phyloP scores from a whole-genome alignment of 371 early-diverging fungal species.

The Parasitella parasitica region DNA sequence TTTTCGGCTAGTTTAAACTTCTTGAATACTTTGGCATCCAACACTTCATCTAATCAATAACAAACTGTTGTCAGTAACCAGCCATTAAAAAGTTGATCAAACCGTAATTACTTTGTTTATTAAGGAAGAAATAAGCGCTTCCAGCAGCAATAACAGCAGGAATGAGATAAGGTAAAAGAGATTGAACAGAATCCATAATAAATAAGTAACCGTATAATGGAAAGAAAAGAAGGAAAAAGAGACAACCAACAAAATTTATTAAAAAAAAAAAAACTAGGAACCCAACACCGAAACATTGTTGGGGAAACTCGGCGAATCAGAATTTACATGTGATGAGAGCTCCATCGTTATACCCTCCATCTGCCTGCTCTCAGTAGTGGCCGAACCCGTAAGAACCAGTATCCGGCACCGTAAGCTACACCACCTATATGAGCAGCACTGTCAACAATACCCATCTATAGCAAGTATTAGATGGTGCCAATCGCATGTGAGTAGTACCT shows the following conservation, averaged over 20 bases:
- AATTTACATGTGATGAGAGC: not conserved
- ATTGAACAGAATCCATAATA: slow-evolving; percentile 40
- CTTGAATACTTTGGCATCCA: slow-evolving; percentile 78
- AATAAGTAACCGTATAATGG: not conserved
- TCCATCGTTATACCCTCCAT: slow-evolving; percentile 12
- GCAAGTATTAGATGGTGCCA: not conserved
- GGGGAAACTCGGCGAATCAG: slow-evolving; percentile 14
- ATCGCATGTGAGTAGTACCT: not conserved
- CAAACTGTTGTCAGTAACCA: not conserved
- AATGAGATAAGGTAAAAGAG: slow-evolving; percentile 39
- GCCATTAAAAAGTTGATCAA: not conserved
- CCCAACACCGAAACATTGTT: slow-evolving; percentile 5
- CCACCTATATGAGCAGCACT: slow-evolving; percentile 64
- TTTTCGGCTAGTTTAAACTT: slow-evolving; percentile 80
- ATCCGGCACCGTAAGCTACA: slow-evolving; percentile 53
- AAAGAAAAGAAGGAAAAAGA: not conserved
- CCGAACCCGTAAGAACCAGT: slow-evolving; percentile 51
- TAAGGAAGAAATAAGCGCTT: slow-evolving; percentile 42
- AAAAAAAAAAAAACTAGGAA: slow-evolving; percentile 1
- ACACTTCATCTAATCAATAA: slow-evolving; percentile 37
- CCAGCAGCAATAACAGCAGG: slow-evolving; percentile 45
- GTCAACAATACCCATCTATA: slow-evolving; percentile 47
- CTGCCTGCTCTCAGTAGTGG: slow-evolving; percentile 45
- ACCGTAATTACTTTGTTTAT: slow-evolving; percentile 28
- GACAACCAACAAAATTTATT: not conserved